Conservation (phyloP, 2,329 filamentous ascomycete species). For the Colletotrichum sp. region DNA sequence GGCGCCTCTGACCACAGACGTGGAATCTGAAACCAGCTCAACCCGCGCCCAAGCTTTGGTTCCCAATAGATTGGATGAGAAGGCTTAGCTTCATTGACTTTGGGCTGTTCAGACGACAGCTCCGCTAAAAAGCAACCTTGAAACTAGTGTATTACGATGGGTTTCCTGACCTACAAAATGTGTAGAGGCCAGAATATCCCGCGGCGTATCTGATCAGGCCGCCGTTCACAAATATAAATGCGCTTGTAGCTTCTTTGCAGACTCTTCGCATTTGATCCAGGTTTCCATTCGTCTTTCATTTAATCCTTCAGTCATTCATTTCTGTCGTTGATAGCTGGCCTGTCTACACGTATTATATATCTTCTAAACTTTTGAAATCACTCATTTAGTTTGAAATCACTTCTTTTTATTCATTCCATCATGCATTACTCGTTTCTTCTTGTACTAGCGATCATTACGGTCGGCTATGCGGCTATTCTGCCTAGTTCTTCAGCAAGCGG, state of each 20-base stretch:
- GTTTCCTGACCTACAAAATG: background rate
- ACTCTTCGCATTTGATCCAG: background rate
- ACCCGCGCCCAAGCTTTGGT: background rate
- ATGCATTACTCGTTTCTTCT: background rate
- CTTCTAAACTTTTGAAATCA: too few relatives aligned
- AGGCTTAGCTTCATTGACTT: background rate
- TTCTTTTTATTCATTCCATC: background rate
- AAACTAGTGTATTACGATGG: background rate
- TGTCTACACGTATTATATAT: background rate
- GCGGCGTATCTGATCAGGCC: background rate
- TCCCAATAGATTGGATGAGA: background rate
- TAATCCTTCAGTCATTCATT: background rate
- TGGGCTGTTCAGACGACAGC: background rate
- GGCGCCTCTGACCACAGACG: background rate
- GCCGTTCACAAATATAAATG: background rate
- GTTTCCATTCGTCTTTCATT: background rate
- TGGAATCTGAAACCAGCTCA: background rate
- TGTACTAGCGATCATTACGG: background rate
- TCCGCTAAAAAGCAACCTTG: background rate
- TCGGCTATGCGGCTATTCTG: background rate
- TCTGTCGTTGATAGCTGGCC: background rate
- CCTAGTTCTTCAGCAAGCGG: background rate
- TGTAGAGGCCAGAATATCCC: background rate
- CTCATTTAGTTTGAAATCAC: background rate
- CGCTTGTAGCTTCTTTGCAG: background rate